phyloP scores from a whole-genome alignment of 2,329 filamentous ascomycete species.

The Dichotomopilus funicola region DNA sequence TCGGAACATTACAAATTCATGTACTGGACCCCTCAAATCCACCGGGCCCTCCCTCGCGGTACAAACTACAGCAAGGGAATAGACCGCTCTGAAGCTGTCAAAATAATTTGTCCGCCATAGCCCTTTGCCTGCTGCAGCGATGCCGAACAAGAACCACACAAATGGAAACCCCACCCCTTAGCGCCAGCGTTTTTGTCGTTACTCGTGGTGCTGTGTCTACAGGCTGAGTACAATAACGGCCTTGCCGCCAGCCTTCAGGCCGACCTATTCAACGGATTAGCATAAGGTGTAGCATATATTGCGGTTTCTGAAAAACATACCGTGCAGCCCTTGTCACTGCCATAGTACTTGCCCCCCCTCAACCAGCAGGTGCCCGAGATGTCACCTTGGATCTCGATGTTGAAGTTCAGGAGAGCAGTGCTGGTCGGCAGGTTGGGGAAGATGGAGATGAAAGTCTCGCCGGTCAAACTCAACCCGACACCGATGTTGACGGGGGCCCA shows the following conservation, averaged over 20 bases:
- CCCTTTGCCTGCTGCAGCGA: too few relatives aligned
- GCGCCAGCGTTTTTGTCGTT: background rate
- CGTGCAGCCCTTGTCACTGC: slow-evolving; percentile 63
- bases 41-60: too few relatives aligned
- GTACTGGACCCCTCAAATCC: too few relatives aligned
- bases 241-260: slow-evolving; percentile 35
- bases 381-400: slow-evolving; percentile 69
- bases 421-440: slow-evolving; percentile 79
- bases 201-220: slow-evolving; percentile 1
- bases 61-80: too few relatives aligned
- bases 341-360: slow-evolving; percentile 55
- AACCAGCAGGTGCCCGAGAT: slow-evolving; percentile 55
- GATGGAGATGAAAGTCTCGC: slow-evolving; percentile 72
- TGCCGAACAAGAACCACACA: background rate
- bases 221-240: slow-evolving; percentile 38
- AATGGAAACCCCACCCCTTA: background rate
- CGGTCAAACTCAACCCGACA: slow-evolving; percentile 59
- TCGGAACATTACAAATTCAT: too few relatives aligned
- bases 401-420: slow-evolving; percentile 63
- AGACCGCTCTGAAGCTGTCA: too few relatives aligned
- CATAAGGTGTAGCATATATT: background rate
- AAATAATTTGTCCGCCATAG: too few relatives aligned
- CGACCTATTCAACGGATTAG: slow-evolving; percentile 34
- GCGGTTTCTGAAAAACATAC: slow-evolving; percentile 47
- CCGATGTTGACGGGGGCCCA: slow-evolving; percentile 83